Conservation (phyloP, 768 basidiomycete species). For the Kwoniella mangroviensis region DNA sequence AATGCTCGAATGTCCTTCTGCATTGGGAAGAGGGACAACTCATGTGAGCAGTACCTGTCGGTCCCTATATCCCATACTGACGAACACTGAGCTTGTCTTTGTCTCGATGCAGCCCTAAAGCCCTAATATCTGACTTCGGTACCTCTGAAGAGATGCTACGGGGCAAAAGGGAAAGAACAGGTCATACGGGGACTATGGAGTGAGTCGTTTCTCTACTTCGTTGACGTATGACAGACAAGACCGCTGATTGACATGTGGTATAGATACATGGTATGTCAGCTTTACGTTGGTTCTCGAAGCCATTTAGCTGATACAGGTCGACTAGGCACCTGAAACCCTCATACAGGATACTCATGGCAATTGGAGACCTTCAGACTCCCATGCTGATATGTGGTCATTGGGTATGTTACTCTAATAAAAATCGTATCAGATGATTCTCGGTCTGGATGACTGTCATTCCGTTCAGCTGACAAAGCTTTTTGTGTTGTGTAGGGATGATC, state of each 20-base stretch:
- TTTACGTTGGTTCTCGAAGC: too few species aligned
- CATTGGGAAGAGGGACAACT: slow-evolving; percentile 87
- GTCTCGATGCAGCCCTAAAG: slow-evolving; percentile 69
- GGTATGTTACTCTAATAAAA: too few species aligned
- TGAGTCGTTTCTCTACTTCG: too few species aligned
- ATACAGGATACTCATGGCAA: slow-evolving; percentile 69
- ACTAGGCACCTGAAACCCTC: slow-evolving; percentile 79
- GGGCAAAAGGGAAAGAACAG: slow-evolving; percentile 70
- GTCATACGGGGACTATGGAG: slow-evolving; percentile 96
- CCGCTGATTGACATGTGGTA: background rate
- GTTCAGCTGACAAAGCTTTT: too few species aligned
- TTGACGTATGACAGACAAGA: too few species aligned
- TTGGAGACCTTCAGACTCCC: slow-evolving; percentile 76
- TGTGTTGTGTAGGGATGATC: too few species aligned
- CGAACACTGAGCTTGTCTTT: background rate
- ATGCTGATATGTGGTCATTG: slow-evolving; percentile 95
- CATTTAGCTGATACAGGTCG: slow-evolving; percentile 4
- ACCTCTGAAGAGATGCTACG: slow-evolving; percentile 89
- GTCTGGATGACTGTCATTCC: too few species aligned
- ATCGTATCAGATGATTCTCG: too few species aligned
- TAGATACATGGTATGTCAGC: slow-evolving; percentile 49
- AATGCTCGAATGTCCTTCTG: slow-evolving; percentile 89
- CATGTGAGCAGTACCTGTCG: slow-evolving; percentile 65
- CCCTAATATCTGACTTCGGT: slow-evolving; percentile 95
- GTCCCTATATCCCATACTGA: background rate